phyloP scores from a whole-genome alignment of 2,329 filamentous ascomycete genomes.

The Grosmannia huntii region DNA sequence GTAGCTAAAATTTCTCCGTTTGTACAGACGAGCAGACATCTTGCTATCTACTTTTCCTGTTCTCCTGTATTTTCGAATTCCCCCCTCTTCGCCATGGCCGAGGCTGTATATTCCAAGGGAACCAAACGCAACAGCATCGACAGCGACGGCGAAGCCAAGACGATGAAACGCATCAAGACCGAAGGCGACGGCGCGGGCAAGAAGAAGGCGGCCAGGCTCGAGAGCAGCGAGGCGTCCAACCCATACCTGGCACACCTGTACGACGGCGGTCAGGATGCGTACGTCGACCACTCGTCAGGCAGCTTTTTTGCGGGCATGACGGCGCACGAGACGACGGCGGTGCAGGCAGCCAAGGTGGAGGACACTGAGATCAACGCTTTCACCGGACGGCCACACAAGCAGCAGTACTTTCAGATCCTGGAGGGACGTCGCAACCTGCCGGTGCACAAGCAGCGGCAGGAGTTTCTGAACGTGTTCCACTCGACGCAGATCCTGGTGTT shows the following conservation, averaged over 20 bases:
- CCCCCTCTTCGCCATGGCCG: conserved; percentile 4
- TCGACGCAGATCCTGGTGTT: conserved; percentile 93
- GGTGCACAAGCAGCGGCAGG: conserved; percentile 84
- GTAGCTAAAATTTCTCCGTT: too few relatives aligned
- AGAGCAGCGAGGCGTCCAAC: conserved; percentile 33
- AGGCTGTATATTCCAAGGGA: neutral
- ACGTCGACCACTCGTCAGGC: conserved; percentile 18
- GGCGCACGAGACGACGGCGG: conserved; percentile 69
- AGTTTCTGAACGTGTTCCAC: conserved; percentile 90
- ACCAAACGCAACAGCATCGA: neutral
- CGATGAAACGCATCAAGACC: conserved; percentile 19
- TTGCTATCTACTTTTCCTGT: conserved; percentile 1
- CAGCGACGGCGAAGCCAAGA: neutral
- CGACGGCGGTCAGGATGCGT: conserved; percentile 31
- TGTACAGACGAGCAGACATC: too few relatives aligned
- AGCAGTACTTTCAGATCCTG: conserved; percentile 82
- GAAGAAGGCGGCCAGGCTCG: conserved; percentile 1
- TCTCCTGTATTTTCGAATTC: neutral
- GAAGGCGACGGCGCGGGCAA: conserved; percentile 4
- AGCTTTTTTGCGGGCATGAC: conserved; percentile 53
- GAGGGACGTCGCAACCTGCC: conserved; percentile 73
- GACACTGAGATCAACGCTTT: conserved; percentile 77
- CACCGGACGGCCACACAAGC: conserved; percentile 62
- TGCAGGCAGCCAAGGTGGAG: conserved; percentile 61
- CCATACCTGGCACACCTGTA: conserved; percentile 89